These are phyloP conservation scores for Rhododendron ovatum DNA, from an alignment of 148 eudicot species.

Conservation along the genomic window DNA sequence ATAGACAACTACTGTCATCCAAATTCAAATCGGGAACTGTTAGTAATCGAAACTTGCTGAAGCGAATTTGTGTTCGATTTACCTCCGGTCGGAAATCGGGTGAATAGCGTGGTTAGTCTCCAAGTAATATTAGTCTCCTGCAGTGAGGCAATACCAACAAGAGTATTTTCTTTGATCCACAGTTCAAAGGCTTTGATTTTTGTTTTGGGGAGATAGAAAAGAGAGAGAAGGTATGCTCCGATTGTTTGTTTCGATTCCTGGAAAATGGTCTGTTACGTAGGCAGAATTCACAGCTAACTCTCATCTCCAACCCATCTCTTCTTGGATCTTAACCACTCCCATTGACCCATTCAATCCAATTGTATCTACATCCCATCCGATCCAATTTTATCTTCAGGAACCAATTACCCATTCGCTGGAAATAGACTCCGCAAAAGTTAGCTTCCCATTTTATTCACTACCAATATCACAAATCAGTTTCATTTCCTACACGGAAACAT, in stretches of 20 bases:
- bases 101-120: background rate
- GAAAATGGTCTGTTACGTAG: background rate
- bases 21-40: background rate
- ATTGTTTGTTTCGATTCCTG: background rate
- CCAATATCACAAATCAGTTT: background rate
- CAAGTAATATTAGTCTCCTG: background rate
- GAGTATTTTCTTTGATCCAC: background rate
- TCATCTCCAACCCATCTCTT: background rate
- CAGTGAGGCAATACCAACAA: background rate
- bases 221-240: background rate
- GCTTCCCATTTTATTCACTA: background rate
- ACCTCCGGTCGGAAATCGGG: background rate
- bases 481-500: background rate
- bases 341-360: too few species aligned
- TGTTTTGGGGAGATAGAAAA: background rate
- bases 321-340: too few species aligned
- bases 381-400: background rate
- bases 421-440: background rate
- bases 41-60: background rate
- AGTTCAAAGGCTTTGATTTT: background rate
- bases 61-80: background rate
- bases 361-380: too few species aligned
- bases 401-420: background rate
- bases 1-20: background rate
- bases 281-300: background rate